These are phyloP conservation scores for Tephrocybe sp. DNA, from an alignment of 768 basidiomycete genomes.

Conservation along the genomic window DNA sequence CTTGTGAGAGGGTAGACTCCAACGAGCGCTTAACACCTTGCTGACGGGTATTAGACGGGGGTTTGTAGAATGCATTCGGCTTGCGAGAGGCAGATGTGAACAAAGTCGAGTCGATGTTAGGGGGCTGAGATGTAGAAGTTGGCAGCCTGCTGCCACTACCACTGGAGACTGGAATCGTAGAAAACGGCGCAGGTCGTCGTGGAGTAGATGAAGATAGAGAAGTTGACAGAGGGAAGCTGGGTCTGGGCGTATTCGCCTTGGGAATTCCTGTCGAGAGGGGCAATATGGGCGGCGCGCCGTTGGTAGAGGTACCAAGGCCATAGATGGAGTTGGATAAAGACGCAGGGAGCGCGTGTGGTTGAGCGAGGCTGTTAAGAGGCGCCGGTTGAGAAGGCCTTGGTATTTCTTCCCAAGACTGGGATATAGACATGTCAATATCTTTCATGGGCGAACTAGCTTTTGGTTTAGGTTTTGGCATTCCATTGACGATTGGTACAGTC, in stretches of 20 bases:
- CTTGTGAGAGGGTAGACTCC: conserved; percentile 16
- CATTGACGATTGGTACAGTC: conserved; percentile 2
- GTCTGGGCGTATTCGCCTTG: conserved; percentile 19
- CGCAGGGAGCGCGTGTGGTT: conserved; percentile 1
- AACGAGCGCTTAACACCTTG: conserved; percentile 34
- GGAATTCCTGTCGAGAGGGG: conserved; percentile 11
- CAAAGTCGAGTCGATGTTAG: conserved; percentile 3
- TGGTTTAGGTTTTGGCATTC: conserved; percentile 9
- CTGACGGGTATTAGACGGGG: conserved; percentile 31
- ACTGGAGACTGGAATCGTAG: not conserved
- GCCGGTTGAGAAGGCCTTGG: conserved; percentile 16
- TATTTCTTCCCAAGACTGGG: conserved; percentile 67
- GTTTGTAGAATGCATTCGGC: conserved; percentile 68
- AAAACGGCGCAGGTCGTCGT: conserved; percentile 1
- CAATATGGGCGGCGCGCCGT: conserved; percentile 21
- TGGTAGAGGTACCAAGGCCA: conserved; percentile 18
- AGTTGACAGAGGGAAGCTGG: conserved; percentile 24
- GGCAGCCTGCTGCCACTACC: conserved; percentile 2
- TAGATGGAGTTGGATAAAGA: conserved; percentile 17
- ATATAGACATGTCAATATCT: conserved; percentile 35
- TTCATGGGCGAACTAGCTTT: conserved; percentile 15
- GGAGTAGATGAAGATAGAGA: conserved; percentile 10
- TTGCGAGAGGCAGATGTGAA: conserved; percentile 53
- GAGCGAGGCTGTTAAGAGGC: conserved; percentile 9
- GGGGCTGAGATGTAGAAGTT: conserved; percentile 5